Base-by-base conservation (phyloP, 1,284 basidiomycete genomes). In the Microbotryomycetes sp. region DNA sequence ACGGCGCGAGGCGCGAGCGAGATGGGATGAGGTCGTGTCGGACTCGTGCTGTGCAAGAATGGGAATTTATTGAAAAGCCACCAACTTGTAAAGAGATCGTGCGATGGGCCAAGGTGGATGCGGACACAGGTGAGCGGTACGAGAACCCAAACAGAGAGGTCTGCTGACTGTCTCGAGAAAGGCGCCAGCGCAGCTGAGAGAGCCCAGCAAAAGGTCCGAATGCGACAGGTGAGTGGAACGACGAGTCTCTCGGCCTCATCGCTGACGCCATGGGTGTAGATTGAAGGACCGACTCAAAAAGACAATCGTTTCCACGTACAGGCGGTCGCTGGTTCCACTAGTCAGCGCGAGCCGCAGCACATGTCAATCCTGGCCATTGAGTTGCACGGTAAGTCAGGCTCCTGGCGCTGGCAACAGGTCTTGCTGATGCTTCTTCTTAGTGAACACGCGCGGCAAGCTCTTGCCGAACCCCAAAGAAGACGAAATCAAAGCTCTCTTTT, bases 331-430 rank as follows among this genome's bases (percentile, higher is more conserved):
- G 64, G 64, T 2, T 77, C 78, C 13, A 74, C 77, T 3, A 72
- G 77, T 4, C 75, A 77, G 41, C 82, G 88, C 27, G 85, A 84
- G 72, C 83, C 81, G 60, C 85, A 87, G 66, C 81, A 82, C 71
- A 91, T 97, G 87, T 84, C 86, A 0, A 78, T 89, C 9, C 75
- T 97, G 49, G 84, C 87, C 3, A 73, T 97, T 51, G 94, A 97
- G 74, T 76, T 92, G 1, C 89, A 92, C 72, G 87, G 91, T 88
- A 62, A 67, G 81, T 66, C 48, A 31, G 21, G 26, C 7, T 28
- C 9, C 9, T 41, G 11, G 11, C 9, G 9, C 9, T 18, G 35
- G 18, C 35, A 18, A 11, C 11, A 9, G 35, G 18, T 41, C 18
- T 11, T 9, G 18, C 35, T 41, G 35, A 41, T 41, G 11, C 35